Evolutionary conservation across 306 rosid genomes (phyloP).

Genomic region (Trifolium fragiferum): DNA sequence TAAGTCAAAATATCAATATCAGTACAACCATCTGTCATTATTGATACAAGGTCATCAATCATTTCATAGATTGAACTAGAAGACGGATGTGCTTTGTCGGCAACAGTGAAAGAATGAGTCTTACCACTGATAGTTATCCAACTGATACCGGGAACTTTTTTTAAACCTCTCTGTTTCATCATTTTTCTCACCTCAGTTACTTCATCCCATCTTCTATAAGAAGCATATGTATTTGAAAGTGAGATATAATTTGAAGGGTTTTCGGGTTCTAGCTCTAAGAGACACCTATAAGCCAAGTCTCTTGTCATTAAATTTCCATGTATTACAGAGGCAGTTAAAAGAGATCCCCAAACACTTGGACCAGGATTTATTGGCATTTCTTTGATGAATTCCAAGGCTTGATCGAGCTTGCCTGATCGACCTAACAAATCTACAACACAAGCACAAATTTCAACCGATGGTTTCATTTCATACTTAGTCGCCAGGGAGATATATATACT

Average conservation of each 20-base stretch:
- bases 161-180: slow-evolving; percentile 79
- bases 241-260: slow-evolving; percentile 78
- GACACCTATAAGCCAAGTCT: slow-evolving; percentile 64
- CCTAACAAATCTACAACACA: slow-evolving; percentile 81
- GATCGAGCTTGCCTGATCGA: slow-evolving; percentile 67
- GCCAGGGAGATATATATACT: slow-evolving; percentile 54
- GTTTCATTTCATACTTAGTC: slow-evolving; percentile 53
- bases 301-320: slow-evolving; percentile 62
- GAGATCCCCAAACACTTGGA: slow-evolving; percentile 86
- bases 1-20: slow-evolving; percentile 49
- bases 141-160: slow-evolving; percentile 82
- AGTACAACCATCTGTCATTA: slow-evolving; percentile 54
- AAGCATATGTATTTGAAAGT: slow-evolving; percentile 72
- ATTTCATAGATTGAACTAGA: slow-evolving; percentile 63
- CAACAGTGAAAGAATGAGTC: slow-evolving; percentile 71
- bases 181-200: slow-evolving; percentile 69
- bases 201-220: slow-evolving; percentile 69
- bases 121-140: slow-evolving; percentile 64
- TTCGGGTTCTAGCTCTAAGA: slow-evolving; percentile 71
- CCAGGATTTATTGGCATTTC: slow-evolving; percentile 65
- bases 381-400: slow-evolving; percentile 62
- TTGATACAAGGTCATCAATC: slow-evolving; percentile 58
- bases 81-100: slow-evolving; percentile 75
- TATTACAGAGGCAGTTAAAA: slow-evolving; percentile 63
- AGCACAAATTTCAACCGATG: slow-evolving; percentile 75